Base-by-base conservation (phyloP, 2,329 filamentous ascomycete genomes). In the Curvularia spicifera region DNA sequence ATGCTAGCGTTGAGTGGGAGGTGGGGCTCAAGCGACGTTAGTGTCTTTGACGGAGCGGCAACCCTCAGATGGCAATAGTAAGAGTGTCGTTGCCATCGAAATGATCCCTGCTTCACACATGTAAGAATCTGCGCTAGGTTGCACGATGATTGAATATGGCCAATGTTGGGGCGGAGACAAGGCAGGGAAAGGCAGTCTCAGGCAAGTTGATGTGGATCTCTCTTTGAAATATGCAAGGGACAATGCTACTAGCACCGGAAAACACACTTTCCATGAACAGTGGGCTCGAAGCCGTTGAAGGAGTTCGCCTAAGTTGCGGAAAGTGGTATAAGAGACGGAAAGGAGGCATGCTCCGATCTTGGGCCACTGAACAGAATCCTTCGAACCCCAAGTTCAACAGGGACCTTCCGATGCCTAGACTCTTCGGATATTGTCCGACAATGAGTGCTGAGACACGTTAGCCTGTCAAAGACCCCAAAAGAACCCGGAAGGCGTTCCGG, bases 91-190 rank as follows among this genome's bases (percentile, higher is more conserved):
- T 33, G 52, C 45, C 37, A 48, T 54, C 43, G 44, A 50, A 33
- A 37, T 58, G 37, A 57, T 51, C 58, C 51, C 28, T 49, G 51
- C 37, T 13, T 24, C 29, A 51, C 51, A 44, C 44, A 48, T 50
- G 24, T 33, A 31, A 59, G 7, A 29, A 22, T 49, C 24, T 51
- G 52, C 48, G 53, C 56, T 59, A 61, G 46, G 51, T 51, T 53
- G 40, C n/a, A 50, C 42, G 26, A 39, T 40, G 18, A n/a, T 26
- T 28, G 52, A 35, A 37, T 42, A 29, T 44, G 10, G 20, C 56
- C 56, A 59, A 59, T 59, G 39, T 33, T 48, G 26, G 13, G 40
- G 37, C 26, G 50, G 56, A 53, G 44, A 59, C 52, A 42, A 48
- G 28, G 44, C n/a, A 28, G 39, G 46, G 46, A 47, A 33, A 42